Evolutionary conservation across 2,329 filamentous ascomycete genomes (phyloP).

Genomic region (Chalara sp.): DNA sequence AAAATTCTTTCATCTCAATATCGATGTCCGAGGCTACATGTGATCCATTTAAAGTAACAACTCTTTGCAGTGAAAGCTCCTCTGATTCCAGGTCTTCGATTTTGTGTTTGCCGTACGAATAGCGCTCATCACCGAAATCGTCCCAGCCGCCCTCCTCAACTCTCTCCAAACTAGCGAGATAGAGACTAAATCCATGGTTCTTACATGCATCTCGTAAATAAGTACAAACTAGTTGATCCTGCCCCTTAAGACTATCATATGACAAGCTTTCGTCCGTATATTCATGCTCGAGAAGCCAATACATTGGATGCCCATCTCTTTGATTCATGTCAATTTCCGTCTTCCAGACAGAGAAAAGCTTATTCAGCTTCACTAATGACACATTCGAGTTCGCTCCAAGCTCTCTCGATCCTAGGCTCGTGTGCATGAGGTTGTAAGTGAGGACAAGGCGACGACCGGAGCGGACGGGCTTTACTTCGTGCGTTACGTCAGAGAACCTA

Average conservation of each 20-base stretch:
- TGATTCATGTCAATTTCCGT: background rate
- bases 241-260: background rate
- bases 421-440: constrained; percentile 42
- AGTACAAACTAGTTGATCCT: background rate
- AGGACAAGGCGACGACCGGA: constrained; percentile 44
- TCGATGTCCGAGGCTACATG: background rate
- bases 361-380: background rate
- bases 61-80: background rate
- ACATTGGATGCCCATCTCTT: background rate
- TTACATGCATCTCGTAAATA: background rate
- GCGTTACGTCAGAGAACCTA: constrained; percentile 46
- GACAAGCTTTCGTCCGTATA: background rate
- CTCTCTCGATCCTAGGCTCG: background rate
- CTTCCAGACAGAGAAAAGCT: background rate
- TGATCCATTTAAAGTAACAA: background rate
- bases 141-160: background rate
- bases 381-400: background rate
- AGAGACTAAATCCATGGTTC: background rate
- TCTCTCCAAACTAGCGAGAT: background rate
- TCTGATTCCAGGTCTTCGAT: background rate
- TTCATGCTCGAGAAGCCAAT: background rate
- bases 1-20: background rate
- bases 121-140: background rate
- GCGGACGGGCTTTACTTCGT: constrained; percentile 41
- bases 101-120: background rate